Evolutionary conservation across 805 yeast species (phyloP).

Genomic region (Lachancea meyersii): DNA sequence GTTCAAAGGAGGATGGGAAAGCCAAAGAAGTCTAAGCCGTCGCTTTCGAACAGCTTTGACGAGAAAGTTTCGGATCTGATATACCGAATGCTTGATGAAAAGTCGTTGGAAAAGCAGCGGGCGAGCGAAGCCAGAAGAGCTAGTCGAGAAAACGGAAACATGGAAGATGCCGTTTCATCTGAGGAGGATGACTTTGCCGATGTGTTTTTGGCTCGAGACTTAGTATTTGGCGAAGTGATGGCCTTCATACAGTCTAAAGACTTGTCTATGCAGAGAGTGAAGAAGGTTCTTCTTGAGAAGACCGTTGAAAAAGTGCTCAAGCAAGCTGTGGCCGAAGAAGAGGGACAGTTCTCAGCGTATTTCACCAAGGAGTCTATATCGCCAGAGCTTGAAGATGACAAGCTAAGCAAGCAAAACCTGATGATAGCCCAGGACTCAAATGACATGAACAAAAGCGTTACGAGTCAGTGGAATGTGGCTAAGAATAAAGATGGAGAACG

Average conservation of each 20-base stretch:
- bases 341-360: constrained; percentile 41
- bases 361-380: constrained; percentile 22
- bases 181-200: constrained; percentile 29
- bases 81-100: constrained; percentile 53
- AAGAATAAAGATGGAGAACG: constrained; percentile 8
- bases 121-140: constrained; percentile 24
- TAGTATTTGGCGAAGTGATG: constrained; percentile 46
- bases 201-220: constrained; percentile 49
- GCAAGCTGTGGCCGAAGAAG: constrained; percentile 54
- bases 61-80: constrained; percentile 51
- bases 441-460: constrained; percentile 69
- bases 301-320: constrained; percentile 56
- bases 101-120: constrained; percentile 40
- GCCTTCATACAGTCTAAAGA: constrained; percentile 60
- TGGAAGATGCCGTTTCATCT: constrained; percentile 8
- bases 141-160: constrained; percentile 10
- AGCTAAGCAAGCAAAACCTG: constrained; percentile 38
- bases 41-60: constrained; percentile 39
- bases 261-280: constrained; percentile 59
- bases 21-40: constrained; percentile 22
- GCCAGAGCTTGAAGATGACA: constrained; percentile 23
- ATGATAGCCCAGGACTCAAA: constrained; percentile 65
- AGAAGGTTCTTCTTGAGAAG: constrained; percentile 55
- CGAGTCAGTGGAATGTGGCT: constrained; percentile 53
- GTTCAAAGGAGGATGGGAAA: constrained; percentile 29